Conservation (phyloP, 768 basidiomycete genomes). For the Guyanaporus albipodus region DNA sequence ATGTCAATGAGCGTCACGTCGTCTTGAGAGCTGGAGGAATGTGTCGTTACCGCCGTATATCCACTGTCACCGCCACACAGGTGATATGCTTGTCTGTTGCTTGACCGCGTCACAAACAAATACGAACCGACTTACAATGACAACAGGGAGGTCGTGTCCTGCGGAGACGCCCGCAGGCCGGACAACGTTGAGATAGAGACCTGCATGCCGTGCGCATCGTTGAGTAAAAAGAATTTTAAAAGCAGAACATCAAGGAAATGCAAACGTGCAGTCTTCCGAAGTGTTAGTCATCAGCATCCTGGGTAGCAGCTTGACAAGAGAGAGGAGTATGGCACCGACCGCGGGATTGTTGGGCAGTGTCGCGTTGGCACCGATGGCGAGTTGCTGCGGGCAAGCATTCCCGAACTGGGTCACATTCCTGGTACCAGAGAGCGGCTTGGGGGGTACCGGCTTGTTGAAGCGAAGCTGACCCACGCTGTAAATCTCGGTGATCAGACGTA, state of each 20-base stretch:
- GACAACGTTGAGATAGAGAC: conserved; percentile 21
- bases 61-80: neutral
- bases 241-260: no score
- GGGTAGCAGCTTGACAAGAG: conserved; percentile 3
- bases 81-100: no score
- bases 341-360: neutral
- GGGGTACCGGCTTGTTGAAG: conserved; percentile 14
- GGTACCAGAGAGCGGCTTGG: neutral
- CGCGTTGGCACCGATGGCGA: neutral
- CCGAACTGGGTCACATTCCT: conserved; percentile 16
- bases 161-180: neutral
- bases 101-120: neutral
- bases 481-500: neutral
- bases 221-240: no score
- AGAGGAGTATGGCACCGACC: neutral
- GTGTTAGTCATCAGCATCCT: neutral
- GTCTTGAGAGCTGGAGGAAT: no score
- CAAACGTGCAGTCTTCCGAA: conserved; percentile 17
- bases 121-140: conserved; percentile 14
- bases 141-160: conserved; percentile 23
- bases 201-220: conserved; percentile 13
- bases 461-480: conserved; percentile 16
- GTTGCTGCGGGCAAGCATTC: conserved; percentile 41
- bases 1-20: neutral
- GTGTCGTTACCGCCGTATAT: neutral